Base-by-base conservation (phyloP, 2,329 filamentous ascomycete species). In the Colletotrichum sp. region DNA sequence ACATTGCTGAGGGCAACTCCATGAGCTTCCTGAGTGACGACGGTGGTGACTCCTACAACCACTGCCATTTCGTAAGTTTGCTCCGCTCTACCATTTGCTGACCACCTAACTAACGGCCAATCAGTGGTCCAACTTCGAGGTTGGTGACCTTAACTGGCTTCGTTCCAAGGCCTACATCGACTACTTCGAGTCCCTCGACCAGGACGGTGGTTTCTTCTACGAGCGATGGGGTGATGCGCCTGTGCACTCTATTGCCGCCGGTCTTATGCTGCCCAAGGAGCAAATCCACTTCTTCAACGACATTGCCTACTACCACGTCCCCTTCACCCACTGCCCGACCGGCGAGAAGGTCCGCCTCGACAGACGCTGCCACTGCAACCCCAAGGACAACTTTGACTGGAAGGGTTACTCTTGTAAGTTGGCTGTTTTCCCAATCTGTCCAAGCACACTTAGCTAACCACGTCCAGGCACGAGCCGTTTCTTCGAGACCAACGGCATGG, bases 221-320 rank as follows among this genome's bases (percentile, higher is more conserved):
- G 97, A 99, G 87, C 94, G 96, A 81, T 99, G 96, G 96, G 96
- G 96, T 76, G 96, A 99, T 86, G 97, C 97, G 8, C 97, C 97
- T 0, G 95, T 99, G 8, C 97, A 99, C 87, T 98, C 96, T n/a
- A 98, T 99, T 79, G 97, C 95, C 16, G 97, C 97, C 5, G 91
- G 91, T 76, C 88, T 99, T 55, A 91, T 99, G 85, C 90, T 99
- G 78, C 93, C 94, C 85, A 98, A 98, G 88, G 94, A 97, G 66
- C 93, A 99, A 84, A 93, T 99, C 77, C 97, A 99, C 85, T 99
- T 99, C 89, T 99, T 99, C 89, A 95, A 99, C 85, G 96, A 99
- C 82, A 99, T 99, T 81, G 96, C 95, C 75, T 99, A 99, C 87
- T 98, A 96, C 86, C 97, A 99, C 84, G 94, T 98, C 28, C 97